Evolutionary conservation across 176 grass and related monocot species (phyloP).

Genomic region (Juncus inflexus): DNA sequence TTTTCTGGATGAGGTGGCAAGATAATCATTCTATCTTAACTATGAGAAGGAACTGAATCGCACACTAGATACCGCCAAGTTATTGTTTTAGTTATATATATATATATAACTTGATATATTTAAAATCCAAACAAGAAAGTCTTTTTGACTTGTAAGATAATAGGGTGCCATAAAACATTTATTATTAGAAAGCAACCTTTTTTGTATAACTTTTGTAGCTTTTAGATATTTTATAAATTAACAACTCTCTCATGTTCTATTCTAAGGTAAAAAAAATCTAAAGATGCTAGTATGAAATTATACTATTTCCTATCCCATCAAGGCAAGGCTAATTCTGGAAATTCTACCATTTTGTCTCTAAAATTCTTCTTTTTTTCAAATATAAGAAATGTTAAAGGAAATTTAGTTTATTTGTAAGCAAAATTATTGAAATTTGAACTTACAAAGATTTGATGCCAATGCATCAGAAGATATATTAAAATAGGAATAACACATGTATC

Average conservation of each 20-base stretch:
- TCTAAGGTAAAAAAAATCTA: not conserved
- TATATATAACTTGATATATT: slow-evolving; percentile 7
- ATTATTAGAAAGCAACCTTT: slow-evolving; percentile 9
- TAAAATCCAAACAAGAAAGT: not conserved
- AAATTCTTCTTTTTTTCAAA: too few relatives aligned
- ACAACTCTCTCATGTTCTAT: not conserved
- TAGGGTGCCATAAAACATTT: slow-evolving; percentile 4
- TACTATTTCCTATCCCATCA: too few relatives aligned
- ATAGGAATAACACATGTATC: slow-evolving; percentile 15
- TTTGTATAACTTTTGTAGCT: slow-evolving; percentile 10
- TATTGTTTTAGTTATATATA: too few relatives aligned
- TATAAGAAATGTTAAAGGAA: too few relatives aligned
- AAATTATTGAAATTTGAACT: not conserved
- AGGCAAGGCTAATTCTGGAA: too few relatives aligned
- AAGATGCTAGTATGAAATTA: too few relatives aligned
- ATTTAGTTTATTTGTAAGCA: not conserved
- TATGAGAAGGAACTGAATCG: too few relatives aligned
- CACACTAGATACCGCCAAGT: too few relatives aligned
- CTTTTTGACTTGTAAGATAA: slow-evolving; percentile 15
- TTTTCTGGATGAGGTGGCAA: too few relatives aligned
- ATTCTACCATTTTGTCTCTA: too few relatives aligned
- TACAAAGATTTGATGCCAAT: not conserved
- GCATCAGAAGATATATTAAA: not conserved
- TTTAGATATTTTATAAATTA: slow-evolving; percentile 13
- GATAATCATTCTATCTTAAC: too few relatives aligned